These are phyloP conservation scores for Pezicula radicicola DNA, from an alignment of 2,329 filamentous ascomycete species.

Conservation along the genomic window DNA sequence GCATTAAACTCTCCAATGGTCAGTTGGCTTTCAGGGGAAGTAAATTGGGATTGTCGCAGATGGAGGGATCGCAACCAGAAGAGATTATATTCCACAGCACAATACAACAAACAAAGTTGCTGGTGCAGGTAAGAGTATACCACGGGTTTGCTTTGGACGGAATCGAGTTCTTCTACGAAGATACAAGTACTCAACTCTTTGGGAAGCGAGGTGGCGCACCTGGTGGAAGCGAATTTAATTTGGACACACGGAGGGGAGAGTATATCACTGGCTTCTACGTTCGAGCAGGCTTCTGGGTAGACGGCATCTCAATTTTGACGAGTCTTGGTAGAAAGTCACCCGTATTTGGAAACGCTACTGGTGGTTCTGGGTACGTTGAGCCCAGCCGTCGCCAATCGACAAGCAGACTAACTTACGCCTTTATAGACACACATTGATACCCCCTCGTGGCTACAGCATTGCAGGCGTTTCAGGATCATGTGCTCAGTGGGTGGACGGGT, in stretches of 20 bases:
- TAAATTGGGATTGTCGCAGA: conserved; percentile 68
- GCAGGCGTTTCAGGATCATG: conserved; percentile 84
- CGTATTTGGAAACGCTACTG: conserved; percentile 76
- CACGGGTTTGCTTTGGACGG: conserved; percentile 77
- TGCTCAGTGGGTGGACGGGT: conserved; percentile 78
- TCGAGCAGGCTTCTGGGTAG: conserved; percentile 77
- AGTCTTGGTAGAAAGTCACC: conserved; percentile 83
- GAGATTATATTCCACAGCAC: conserved; percentile 75
- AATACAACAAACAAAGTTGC: conserved; percentile 64
- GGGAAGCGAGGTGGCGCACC: conserved; percentile 73
- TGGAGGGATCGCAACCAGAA: conserved; percentile 66
- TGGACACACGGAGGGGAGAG: conserved; percentile 87
- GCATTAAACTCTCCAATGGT: conserved; percentile 71
- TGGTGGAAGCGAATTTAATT: conserved; percentile 70
- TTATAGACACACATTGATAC: conserved; percentile 77
- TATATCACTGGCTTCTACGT: conserved; percentile 84
- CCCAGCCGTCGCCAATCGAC: background rate
- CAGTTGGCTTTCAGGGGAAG: conserved; percentile 74
- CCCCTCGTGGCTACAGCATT: conserved; percentile 83
- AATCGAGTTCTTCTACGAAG: conserved; percentile 90
- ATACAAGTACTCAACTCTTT: conserved; percentile 79
- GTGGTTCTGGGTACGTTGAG: conserved; percentile 74
- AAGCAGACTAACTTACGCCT: conserved; percentile 18
- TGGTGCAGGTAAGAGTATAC: conserved; percentile 74
- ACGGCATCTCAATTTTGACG: conserved; percentile 86